These are phyloP conservation scores for Metrosideros polymorpha DNA, from an alignment of 441 rosid species.

Conservation along the genomic window DNA sequence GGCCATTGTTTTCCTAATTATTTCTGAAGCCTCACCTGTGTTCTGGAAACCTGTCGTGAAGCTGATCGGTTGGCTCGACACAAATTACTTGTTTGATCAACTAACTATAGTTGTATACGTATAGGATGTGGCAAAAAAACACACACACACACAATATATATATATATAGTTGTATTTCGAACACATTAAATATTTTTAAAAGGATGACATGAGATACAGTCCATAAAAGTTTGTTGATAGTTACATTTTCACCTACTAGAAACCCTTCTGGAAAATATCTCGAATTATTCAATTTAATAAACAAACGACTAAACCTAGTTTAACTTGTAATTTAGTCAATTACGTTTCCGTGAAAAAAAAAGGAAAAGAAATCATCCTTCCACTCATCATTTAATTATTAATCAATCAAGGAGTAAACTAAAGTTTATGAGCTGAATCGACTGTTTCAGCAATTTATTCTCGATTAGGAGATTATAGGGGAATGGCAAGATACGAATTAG, in stretches of 20 bases:
- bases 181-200: not conserved
- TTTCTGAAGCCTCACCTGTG: not conserved
- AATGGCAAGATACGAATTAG: not conserved
- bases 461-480: not conserved
- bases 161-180: not conserved
- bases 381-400: not conserved
- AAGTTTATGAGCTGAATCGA: not conserved
- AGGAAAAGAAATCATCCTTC: not conserved
- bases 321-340: not conserved
- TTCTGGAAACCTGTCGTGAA: not conserved
- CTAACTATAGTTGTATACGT: not conserved
- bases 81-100: not conserved
- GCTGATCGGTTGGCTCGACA: too few species aligned
- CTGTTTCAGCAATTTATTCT: not conserved
- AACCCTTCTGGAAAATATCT: not conserved
- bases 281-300: not conserved
- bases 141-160: not conserved
- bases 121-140: not conserved
- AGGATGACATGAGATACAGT: not conserved
- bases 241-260: not conserved
- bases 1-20: not conserved
- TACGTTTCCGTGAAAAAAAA: not conserved
- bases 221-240: not conserved
- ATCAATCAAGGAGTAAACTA: not conserved
- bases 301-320: not conserved